Base-by-base conservation (phyloP, 2,329 filamentous ascomycete genomes). In the Talaromyces amestolkiae region DNA sequence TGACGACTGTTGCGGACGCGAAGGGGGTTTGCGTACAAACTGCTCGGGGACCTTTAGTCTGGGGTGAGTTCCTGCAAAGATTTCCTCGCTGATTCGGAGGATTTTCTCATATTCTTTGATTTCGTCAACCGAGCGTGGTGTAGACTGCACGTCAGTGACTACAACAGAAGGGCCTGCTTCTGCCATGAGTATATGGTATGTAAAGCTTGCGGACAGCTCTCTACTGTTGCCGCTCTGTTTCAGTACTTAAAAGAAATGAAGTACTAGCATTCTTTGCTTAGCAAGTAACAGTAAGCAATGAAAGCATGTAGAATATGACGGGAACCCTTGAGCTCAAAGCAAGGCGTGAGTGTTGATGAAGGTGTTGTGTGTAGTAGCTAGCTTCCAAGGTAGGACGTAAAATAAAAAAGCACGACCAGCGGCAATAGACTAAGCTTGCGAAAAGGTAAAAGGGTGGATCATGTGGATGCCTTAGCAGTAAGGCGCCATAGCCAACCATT, bases 61-160 rank as follows among this genome's bases (percentile, higher is more conserved):
- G 69, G 85, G 84, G 74, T 83, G 81, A 72, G 85, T 87, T 74
- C 93, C 93, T 76, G 91, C 87, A 75, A 95, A 83, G 71, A 98
- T 86, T 71, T 88, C 84, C 81, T 97, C 91, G 78, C 89, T 89
- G 78, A 98, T 88, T 71, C 84, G 86, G 74, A 96, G 77, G 73
- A 98, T 91, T 80, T 89, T 92, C 74, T 90, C 86, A 81, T 92
- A 95, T 78, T 93, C 87, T 72, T 83, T 78, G 59, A 89, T 79
- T 73, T 89, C 86, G 72, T 84, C 81, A 66, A 83, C 75, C 70
- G 86, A 67, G 64, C 74, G 71, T 63, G 72, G 67, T 35, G 71
- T 70, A 49, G 69, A 62, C 68, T 72, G 67, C 64, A 72, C 69
- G 67, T 72, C 71, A 69, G 73, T 70, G 68, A 76, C 66, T 67